Base-by-base conservation (phyloP, 1,139 yeast species). In the Candida albicans region DNA sequence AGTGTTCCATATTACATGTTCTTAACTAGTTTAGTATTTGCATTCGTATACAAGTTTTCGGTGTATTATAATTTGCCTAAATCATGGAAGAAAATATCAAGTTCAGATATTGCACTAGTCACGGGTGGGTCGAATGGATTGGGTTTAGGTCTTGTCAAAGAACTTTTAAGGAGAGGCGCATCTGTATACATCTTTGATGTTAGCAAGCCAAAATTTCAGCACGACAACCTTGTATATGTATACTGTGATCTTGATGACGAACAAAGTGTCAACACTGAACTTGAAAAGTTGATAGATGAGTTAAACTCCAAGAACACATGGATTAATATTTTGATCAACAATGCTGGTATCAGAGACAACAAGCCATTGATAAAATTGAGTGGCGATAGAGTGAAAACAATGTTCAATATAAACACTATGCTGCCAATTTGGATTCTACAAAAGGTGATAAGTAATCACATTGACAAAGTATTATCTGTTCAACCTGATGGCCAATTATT, bases 121-220 rank as follows among this genome's bases (percentile, higher is more conserved):
- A 84, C 91, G 0, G 91, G 91, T 1, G 90, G 87, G 0, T 72
- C 84, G 28, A 62, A 68, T 40, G 90, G 90, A 0, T 61, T 84
- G 8, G 91, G 91, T 0, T 53, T 59, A 8, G 74, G 68, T 30
- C 56, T 84, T 5, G 70, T 71, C 0, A 56, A 60, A 10, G 47
- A 55, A 14, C 57, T 84, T 2, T 47, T 69, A 0, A 38, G 44
- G 5, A 56, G 58, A 14, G 63, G 65, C 0, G 62, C 70, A 13
- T 60, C 55, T 13, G 73, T 82, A 6, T 68, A 58, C 41, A 54
- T 78, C 6, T 52, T 84, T 9, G 90, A 84, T 53, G 53, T 75
- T n/a, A 61, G 54, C 4, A 57, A 58, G 13, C 75, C 79, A 0
- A 30, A 30, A 13, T 52, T 53, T n/a, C 25, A 37, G 1, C 40